These are phyloP conservation scores for Trichoderma sp. DNA, from an alignment of 2,329 filamentous ascomycete genomes.

Conservation along the genomic window DNA sequence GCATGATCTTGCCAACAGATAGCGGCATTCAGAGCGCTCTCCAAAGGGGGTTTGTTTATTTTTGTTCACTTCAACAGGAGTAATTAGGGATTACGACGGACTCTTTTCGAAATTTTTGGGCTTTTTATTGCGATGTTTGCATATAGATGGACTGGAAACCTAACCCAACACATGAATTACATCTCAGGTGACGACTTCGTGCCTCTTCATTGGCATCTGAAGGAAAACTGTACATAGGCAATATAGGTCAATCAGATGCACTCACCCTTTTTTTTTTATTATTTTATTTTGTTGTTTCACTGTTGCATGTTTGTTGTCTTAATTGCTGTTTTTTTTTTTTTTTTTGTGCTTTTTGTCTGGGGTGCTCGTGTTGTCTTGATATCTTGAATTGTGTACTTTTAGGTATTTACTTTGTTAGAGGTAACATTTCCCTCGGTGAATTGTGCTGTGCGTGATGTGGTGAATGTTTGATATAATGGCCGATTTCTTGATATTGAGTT, in stretches of 20 bases:
- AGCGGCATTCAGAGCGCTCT: conserved; percentile 17
- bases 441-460: background rate
- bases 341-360: background rate
- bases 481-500: background rate
- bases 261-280: conserved; percentile 10
- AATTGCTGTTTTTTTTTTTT: background rate
- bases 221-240: conserved; percentile 19
- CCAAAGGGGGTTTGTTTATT: conserved; percentile 16
- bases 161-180: conserved; percentile 21
- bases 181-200: conserved; percentile 19
- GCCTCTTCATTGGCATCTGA: conserved; percentile 11
- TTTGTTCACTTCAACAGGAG: conserved; percentile 26
- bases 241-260: conserved; percentile 21
- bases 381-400: background rate
- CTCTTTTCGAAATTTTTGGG: conserved; percentile 27
- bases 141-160: conserved; percentile 35
- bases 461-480: background rate
- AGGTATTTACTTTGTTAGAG: background rate
- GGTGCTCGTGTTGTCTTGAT: background rate
- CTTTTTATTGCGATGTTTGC: conserved; percentile 31
- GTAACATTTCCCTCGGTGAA: background rate
- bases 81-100: conserved; percentile 29
- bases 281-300: background rate
- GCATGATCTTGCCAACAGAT: conserved; percentile 16
- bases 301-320: background rate